phyloP scores from a whole-genome alignment of 345 rosid genomes.

The Populus simonii region DNA sequence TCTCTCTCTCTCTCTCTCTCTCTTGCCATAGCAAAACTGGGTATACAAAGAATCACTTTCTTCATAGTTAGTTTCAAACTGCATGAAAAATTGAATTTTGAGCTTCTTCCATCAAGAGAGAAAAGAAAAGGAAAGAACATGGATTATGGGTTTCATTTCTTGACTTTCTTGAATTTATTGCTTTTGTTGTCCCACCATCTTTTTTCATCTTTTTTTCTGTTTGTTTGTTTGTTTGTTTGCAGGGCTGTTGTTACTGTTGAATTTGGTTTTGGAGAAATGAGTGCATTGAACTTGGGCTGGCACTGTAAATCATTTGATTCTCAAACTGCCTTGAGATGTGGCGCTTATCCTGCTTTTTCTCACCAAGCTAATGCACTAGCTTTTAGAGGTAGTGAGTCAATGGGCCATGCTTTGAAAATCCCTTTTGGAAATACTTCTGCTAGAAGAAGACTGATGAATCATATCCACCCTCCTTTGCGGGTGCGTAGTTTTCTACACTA shows the following conservation, averaged over 20 bases:
- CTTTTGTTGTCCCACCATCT: neutral
- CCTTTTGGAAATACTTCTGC: conserved; percentile 22
- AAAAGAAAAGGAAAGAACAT: neutral
- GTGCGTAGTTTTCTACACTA: conserved; percentile 22
- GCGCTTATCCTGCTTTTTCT: neutral
- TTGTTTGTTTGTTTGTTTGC: neutral
- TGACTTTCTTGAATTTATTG: neutral
- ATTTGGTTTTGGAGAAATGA: conserved; percentile 34
- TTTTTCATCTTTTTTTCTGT: neutral
- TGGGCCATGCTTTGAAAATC: conserved; percentile 45
- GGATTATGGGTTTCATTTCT: neutral
- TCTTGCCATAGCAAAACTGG: neutral
- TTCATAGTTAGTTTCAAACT: neutral
- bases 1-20: neutral
- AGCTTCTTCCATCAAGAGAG: neutral
- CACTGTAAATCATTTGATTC: conserved; percentile 10
- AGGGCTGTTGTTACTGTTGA: neutral
- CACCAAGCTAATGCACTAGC: conserved; percentile 23
- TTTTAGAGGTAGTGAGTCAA: conserved; percentile 41
- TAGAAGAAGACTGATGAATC: conserved; percentile 36
- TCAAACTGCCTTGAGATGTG: neutral
- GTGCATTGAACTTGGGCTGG: conserved; percentile 43
- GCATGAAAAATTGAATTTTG: neutral
- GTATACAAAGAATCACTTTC: neutral
- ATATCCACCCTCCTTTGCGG: conserved; percentile 41